phyloP scores from a whole-genome alignment of 1,139 yeast species.

The Pichia sp. region DNA sequence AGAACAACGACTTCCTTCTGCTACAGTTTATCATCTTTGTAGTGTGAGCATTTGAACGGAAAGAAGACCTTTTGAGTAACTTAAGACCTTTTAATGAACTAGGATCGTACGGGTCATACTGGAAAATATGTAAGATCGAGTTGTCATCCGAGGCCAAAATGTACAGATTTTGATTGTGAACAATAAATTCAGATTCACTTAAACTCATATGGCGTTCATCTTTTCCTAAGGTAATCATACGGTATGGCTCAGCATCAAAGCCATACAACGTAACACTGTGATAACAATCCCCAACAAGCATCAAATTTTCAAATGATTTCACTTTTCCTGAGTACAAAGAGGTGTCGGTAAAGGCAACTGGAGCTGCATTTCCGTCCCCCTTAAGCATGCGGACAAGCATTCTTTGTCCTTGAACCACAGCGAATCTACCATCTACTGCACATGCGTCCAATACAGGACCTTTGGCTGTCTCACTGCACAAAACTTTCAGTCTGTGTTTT shows the following conservation, averaged over 20 bases:
- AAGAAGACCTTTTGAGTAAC: slow-evolving; percentile 64
- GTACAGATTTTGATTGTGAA: slow-evolving; percentile 63
- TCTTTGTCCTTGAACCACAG: slow-evolving; percentile 87
- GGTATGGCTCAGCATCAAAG: slow-evolving; percentile 91
- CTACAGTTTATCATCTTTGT: slow-evolving; percentile 43
- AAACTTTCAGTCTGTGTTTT: slow-evolving; percentile 68
- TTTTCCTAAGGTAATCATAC: slow-evolving; percentile 76
- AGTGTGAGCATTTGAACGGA: slow-evolving; percentile 61
- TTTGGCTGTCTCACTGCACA: slow-evolving; percentile 71
- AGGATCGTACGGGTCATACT: slow-evolving; percentile 92
- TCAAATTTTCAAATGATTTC: slow-evolving; percentile 75
- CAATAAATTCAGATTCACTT: slow-evolving; percentile 60
- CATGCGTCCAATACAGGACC: slow-evolving; percentile 82
- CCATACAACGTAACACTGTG: slow-evolving; percentile 83
- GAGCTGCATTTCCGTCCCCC: slow-evolving; percentile 66
- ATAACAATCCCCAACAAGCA: slow-evolving; percentile 74
- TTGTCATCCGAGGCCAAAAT: slow-evolving; percentile 69
- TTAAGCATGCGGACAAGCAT: slow-evolving; percentile 76
- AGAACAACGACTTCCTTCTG: slow-evolving; percentile 25
- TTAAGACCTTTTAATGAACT: slow-evolving; percentile 75
- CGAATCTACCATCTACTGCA: slow-evolving; percentile 79
- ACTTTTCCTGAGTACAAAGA: slow-evolving; percentile 75
- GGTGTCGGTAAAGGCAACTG: slow-evolving; percentile 90
- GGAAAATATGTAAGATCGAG: slow-evolving; percentile 66
- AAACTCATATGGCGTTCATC: slow-evolving; percentile 65